Evolutionary conservation across 2,329 filamentous ascomycete genomes (phyloP), one percentile per base, ranked within the genome.

Genomic region (Cladophialophora exuberans): DNA sequence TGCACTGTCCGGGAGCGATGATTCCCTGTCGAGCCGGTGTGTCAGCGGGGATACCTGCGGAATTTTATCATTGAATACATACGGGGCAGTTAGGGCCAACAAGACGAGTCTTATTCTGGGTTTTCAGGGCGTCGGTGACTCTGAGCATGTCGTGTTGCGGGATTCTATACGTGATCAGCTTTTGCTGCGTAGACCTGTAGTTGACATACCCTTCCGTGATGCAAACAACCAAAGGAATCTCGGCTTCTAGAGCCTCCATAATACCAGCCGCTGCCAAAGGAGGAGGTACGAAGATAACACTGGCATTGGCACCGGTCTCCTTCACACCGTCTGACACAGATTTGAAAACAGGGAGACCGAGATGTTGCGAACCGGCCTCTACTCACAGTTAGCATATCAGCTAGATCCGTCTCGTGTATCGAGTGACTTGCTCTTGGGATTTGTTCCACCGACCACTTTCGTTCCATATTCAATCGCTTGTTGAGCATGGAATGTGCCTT

Each of bases 381-480:
- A 22, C 33, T 35, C 20, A 13, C 22, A 25, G 22, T 57, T 31
- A 57, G 51, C n/a, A 57, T 39, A 13, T 17, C 26, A 25, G 7
- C 23, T 30, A 20, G 6, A 13, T 38, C 7, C 20, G n/a, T n/a
- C 3, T 7, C 6, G 17, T n/a, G 6, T 35, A 3, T 33, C 17
- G 42, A 26, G 17, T 26, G 22, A 30, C 46, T 50, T 23, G 82
- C 99, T 99, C 84, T 96, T 97, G 72, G 94, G 94, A 81, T 97
- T 97, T 71, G 93, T 97, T 72, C 94, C 94, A 75, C 94, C 94
- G 65, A 99, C 91, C 65, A 99, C 90, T 74, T 96, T 93, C 68
- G 94, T 99, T 74, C 93, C 94, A 78, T 99, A 99, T 76, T 96
- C 94, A 76, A 99, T 97, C 65, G 94, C 94, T 80, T 97, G 92